phyloP scores from a whole-genome alignment of 2,329 filamentous ascomycete genomes.

The Clarireedia homoeocarpa region DNA sequence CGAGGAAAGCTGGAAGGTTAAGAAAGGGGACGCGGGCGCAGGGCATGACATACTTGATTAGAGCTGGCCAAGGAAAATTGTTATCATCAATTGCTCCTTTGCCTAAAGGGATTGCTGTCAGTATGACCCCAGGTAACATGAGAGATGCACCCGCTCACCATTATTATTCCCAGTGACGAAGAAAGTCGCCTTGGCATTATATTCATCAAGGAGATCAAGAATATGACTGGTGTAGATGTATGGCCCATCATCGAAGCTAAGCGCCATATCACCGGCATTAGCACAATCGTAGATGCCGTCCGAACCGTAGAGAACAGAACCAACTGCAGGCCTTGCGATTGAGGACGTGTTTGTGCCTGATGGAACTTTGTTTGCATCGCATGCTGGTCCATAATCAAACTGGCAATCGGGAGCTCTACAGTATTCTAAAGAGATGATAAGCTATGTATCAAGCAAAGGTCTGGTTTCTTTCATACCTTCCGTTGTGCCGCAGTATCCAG shows the following conservation, averaged over 20 bases:
- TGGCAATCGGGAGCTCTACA: constrained; percentile 18
- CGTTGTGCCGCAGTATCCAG: constrained; percentile 10
- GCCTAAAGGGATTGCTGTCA: constrained; percentile 18
- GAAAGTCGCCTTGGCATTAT: constrained; percentile 58
- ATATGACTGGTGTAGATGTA: constrained; percentile 53
- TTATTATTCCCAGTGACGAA: constrained; percentile 37
- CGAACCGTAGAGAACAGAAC: constrained; percentile 48
- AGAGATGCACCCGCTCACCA: background rate
- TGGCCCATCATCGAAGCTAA: constrained; percentile 63
- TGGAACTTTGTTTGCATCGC: constrained; percentile 48
- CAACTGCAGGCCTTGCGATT: constrained; percentile 40
- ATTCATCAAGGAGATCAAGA: constrained; percentile 50
- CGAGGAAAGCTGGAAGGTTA: background rate
- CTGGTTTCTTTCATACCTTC: background rate
- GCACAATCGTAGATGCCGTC: constrained; percentile 48
- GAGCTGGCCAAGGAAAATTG: constrained; percentile 34
- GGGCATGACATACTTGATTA: constrained; percentile 5
- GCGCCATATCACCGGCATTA: constrained; percentile 51
- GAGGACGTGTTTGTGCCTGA: constrained; percentile 45
- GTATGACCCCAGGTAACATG: background rate
- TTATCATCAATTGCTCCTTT: constrained; percentile 48
- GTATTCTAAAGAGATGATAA: constrained; percentile 6
- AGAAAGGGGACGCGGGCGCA: background rate
- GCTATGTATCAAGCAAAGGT: background rate
- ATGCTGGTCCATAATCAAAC: constrained; percentile 28